phyloP scores from a whole-genome alignment of 2,329 filamentous ascomycete genomes.

The Paraphaeosphaeria minitans region DNA sequence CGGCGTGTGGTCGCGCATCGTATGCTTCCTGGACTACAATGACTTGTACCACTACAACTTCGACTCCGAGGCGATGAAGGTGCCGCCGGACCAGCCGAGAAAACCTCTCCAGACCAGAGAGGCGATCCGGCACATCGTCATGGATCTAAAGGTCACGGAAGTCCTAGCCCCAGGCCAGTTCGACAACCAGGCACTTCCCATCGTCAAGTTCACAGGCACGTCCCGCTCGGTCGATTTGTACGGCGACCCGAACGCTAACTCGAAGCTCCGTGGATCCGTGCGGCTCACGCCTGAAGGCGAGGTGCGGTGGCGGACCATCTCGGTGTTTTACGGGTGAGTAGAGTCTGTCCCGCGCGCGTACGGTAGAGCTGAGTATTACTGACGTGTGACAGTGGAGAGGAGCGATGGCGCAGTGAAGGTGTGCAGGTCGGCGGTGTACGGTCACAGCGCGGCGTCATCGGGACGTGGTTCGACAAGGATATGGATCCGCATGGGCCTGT shows the following conservation, averaged over 20 bases:
- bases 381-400: conserved; percentile 58
- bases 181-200: conserved; percentile 63
- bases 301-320: conserved; percentile 74
- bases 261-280: conserved; percentile 68
- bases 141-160: conserved; percentile 66
- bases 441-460: conserved; percentile 70
- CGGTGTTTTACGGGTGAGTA: conserved; percentile 60
- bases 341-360: not conserved
- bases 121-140: conserved; percentile 71
- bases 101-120: conserved; percentile 66
- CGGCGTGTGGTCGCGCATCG: not conserved
- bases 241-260: conserved; percentile 73
- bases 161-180: conserved; percentile 64
- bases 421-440: conserved; percentile 72
- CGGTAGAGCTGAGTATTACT: not conserved
- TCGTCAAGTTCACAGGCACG: conserved; percentile 70
- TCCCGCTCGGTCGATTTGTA: conserved; percentile 66
- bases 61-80: conserved; percentile 43
- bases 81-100: conserved; percentile 48
- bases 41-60: conserved; percentile 79
- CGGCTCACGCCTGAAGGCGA: conserved; percentile 71
- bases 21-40: conserved; percentile 61
- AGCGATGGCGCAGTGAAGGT: conserved; percentile 77
- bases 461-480: conserved; percentile 79
- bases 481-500: conserved; percentile 71